phyloP scores from a whole-genome alignment of 2,329 filamentous ascomycete genomes.

The Aspergillus melleus region DNA sequence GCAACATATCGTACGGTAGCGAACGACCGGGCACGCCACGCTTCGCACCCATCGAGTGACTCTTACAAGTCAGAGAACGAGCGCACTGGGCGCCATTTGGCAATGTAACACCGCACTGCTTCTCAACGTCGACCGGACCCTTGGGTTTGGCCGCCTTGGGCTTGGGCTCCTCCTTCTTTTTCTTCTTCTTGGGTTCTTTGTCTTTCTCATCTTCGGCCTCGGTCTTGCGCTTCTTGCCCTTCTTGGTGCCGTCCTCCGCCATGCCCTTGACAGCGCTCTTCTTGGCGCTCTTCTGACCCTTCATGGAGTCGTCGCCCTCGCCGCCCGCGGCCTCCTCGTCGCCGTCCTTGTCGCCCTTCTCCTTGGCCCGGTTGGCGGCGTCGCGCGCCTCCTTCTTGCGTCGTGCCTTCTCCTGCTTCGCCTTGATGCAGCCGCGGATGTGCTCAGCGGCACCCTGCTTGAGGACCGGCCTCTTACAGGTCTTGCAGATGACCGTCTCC shows the following conservation, averaged over 20 bases:
- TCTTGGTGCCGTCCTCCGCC: slow-evolving; percentile 58
- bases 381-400: slow-evolving; percentile 74
- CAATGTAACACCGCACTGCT: slow-evolving; percentile 85
- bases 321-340: slow-evolving; percentile 35
- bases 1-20: slow-evolving; percentile 86
- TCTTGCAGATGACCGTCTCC: slow-evolving; percentile 83
- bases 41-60: slow-evolving; percentile 92
- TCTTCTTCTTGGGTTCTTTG: slow-evolving; percentile 83
- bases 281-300: slow-evolving; percentile 64
- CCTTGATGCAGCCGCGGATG: slow-evolving; percentile 77
- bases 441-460: slow-evolving; percentile 74
- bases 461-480: slow-evolving; percentile 86
- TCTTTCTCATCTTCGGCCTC: slow-evolving; percentile 68
- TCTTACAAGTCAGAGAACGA: slow-evolving; percentile 87
- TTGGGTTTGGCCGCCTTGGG: slow-evolving; percentile 81
- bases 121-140: slow-evolving; percentile 90
- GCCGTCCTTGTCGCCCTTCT: slow-evolving; percentile 46
- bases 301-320: slow-evolving; percentile 48
- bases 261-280: slow-evolving; percentile 56
- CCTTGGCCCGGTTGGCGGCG: slow-evolving; percentile 63
- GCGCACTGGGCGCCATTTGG: slow-evolving; percentile 86
- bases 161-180: slow-evolving; percentile 92
- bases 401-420: slow-evolving; percentile 80
- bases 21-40: slow-evolving; percentile 82
- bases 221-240: slow-evolving; percentile 77